Conservation (phyloP, 257 asterid genomes). For the Leptodermis oblonga region DNA sequence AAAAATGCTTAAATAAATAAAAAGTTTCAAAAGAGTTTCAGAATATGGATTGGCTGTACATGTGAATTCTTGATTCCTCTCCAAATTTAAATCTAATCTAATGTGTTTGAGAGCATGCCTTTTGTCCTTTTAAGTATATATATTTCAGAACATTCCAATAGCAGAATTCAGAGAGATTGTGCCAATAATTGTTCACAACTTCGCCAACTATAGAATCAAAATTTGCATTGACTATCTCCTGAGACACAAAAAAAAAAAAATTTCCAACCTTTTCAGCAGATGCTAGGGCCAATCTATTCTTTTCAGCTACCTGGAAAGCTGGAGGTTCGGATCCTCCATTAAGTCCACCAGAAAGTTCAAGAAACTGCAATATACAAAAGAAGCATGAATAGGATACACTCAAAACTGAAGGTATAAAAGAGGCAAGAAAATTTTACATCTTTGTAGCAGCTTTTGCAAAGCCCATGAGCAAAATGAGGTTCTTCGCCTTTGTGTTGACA, state of each 20-base stretch:
- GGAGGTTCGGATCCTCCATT: conserved; percentile 82
- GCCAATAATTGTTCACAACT: background rate
- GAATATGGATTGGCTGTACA: background rate
- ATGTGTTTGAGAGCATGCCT: background rate
- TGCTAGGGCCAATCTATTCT: conserved; percentile 48
- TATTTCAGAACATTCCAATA: background rate
- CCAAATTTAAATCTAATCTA: background rate
- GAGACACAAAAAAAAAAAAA: too few species aligned
- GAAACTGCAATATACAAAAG: conserved; percentile 44
- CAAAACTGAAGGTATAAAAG: conserved; percentile 1
- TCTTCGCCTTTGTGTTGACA: conserved; percentile 61
- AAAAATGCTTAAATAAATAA: background rate
- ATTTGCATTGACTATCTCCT: background rate
- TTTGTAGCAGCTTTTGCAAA: conserved; percentile 57
- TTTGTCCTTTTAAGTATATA: background rate
- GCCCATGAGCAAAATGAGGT: conserved; percentile 75
- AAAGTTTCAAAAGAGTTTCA: background rate
- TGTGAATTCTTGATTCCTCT: background rate
- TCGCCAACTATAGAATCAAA: background rate
- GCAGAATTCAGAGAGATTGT: background rate
- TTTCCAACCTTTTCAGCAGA: conserved; percentile 29
- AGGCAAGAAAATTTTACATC: conserved; percentile 39
- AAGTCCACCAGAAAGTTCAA: conserved; percentile 77
- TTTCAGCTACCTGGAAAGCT: conserved; percentile 85
- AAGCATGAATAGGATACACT: background rate